These are phyloP conservation scores for Chytriomyces sp. DNA, from an alignment of 192 early-diverging fungal species.

Conservation along the genomic window DNA sequence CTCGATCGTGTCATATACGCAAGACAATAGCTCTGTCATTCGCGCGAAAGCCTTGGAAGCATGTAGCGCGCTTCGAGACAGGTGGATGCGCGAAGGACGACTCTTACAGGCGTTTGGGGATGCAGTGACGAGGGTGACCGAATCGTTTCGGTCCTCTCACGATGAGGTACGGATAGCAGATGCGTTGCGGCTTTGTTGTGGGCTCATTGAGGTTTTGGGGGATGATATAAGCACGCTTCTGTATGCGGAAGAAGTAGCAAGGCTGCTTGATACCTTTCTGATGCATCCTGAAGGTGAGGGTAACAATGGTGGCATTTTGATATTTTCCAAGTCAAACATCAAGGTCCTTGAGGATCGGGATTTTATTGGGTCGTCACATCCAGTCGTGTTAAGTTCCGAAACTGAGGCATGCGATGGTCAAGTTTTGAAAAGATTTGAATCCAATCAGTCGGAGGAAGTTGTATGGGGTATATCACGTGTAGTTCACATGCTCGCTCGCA, in stretches of 20 bases:
- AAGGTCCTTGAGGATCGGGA: slow-evolving; percentile 20
- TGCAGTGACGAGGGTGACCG: neutral
- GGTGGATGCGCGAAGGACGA: neutral
- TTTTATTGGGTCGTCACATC: neutral
- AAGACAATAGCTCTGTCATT: neutral
- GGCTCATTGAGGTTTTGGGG: neutral
- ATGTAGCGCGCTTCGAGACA: neutral
- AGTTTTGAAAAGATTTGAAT: slow-evolving; percentile 8
- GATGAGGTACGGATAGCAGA: slow-evolving; percentile 10
- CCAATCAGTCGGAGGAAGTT: slow-evolving; percentile 11
- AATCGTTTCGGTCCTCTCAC: neutral
- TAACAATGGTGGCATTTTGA: neutral
- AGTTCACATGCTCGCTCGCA: slow-evolving; percentile 4
- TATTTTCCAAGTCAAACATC: slow-evolving; percentile 20
- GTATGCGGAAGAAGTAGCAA: neutral
- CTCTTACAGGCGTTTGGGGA: neutral
- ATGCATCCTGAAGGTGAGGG: neutral
- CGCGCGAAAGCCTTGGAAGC: neutral
- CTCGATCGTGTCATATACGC: neutral
- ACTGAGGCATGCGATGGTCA: neutral
- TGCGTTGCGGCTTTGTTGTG: neutral
- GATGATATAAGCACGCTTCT: neutral
- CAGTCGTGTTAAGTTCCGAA: neutral
- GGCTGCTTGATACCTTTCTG: neutral
- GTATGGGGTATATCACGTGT: slow-evolving; percentile 6